phyloP scores from a whole-genome alignment of 2,329 filamentous ascomycete species.

The Metarhizium sp. region DNA sequence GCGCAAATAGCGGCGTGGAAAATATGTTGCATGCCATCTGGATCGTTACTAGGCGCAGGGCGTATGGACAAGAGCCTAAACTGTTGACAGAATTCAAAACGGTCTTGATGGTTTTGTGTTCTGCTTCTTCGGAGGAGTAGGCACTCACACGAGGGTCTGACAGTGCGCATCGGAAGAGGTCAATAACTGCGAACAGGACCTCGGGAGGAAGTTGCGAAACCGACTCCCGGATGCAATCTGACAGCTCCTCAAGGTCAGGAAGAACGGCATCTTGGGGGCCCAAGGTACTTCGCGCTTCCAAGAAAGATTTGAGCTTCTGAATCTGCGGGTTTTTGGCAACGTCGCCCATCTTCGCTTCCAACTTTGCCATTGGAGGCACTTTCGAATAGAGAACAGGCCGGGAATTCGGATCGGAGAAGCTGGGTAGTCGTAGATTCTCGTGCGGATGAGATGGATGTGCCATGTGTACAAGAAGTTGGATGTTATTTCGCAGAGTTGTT shows the following conservation, averaged over 20 bases:
- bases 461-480: constrained; percentile 66
- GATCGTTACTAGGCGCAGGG: constrained; percentile 71
- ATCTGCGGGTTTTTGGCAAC: constrained; percentile 50
- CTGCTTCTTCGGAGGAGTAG: constrained; percentile 69
- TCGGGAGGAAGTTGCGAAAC: constrained; percentile 50
- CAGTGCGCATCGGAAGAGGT: constrained; percentile 71
- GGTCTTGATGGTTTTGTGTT: constrained; percentile 51
- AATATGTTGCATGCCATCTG: constrained; percentile 84
- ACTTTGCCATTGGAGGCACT: constrained; percentile 71
- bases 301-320: constrained; percentile 57
- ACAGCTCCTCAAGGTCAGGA: constrained; percentile 60
- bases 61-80: constrained; percentile 59
- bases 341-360: constrained; percentile 68
- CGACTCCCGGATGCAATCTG: constrained; percentile 47
- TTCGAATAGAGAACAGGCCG: constrained; percentile 68
- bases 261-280: constrained; percentile 58
- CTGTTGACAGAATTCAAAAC: constrained; percentile 52
- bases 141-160: constrained; percentile 70
- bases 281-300: constrained; percentile 49
- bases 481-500: constrained; percentile 56
- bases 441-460: constrained; percentile 71
- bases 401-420: constrained; percentile 51
- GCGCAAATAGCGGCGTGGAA: constrained; percentile 60
- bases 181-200: constrained; percentile 70
- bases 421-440: constrained; percentile 59